Evolutionary conservation across 805 yeast species (phyloP).

Genomic region (Cyberlindnera sargentensis): DNA sequence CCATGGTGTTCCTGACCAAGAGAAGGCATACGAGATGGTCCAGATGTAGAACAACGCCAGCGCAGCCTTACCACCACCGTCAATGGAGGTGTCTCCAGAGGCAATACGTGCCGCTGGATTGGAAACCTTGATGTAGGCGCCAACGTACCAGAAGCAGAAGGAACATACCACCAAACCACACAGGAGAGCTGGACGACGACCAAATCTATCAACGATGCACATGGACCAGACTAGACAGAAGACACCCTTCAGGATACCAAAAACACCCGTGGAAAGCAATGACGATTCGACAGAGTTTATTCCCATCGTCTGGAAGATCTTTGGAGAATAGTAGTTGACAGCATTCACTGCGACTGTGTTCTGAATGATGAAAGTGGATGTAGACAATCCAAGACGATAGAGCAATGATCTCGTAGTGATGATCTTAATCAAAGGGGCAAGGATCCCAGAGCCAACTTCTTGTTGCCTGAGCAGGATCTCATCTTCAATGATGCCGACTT

Average conservation of each 20-base stretch:
- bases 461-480: constrained; percentile 20
- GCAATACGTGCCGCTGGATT: constrained; percentile 9
- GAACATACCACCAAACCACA: constrained; percentile 34
- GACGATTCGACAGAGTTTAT: constrained; percentile 38
- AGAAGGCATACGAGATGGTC: constrained; percentile 36
- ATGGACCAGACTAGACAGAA: constrained; percentile 39
- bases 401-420: constrained; percentile 25
- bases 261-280: constrained; percentile 45
- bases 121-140: constrained; percentile 34
- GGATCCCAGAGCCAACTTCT: constrained; percentile 30
- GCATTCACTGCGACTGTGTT: constrained; percentile 44
- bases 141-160: constrained; percentile 41
- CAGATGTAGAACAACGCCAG: constrained; percentile 30
- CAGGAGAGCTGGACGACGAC: constrained; percentile 37
- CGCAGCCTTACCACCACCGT: constrained; percentile 34
- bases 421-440: constrained; percentile 33
- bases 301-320: constrained; percentile 43
- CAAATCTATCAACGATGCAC: constrained; percentile 38
- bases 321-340: constrained; percentile 47
- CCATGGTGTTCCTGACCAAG: constrained; percentile 44
- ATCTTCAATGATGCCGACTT: constrained; percentile 26
- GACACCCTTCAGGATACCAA: constrained; percentile 42
- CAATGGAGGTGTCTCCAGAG: constrained; percentile 30
- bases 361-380: constrained; percentile 35
- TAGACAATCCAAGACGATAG: constrained; percentile 31